Conservation (phyloP, 352 stramenopile species). For the Pythium angustatum region DNA sequence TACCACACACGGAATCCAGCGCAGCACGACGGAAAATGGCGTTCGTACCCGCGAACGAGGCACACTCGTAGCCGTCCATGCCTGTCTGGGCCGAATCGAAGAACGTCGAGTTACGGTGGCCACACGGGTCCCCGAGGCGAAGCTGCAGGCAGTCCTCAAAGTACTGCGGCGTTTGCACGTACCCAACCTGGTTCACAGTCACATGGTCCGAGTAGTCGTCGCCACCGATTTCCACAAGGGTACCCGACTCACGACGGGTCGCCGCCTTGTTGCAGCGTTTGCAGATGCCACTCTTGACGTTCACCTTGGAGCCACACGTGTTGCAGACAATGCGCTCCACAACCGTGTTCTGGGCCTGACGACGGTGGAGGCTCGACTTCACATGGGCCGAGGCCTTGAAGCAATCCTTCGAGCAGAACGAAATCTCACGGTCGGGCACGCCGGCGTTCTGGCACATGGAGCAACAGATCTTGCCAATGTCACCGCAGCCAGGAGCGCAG, state of each 20-base stretch:
- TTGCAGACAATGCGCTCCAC: conserved; percentile 31
- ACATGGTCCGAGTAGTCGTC: conserved; percentile 44
- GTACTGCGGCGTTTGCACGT: conserved; percentile 48
- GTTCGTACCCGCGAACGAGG: conserved; percentile 49
- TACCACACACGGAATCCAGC: conserved; percentile 48
- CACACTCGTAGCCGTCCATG: conserved; percentile 45
- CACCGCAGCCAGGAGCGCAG: conserved; percentile 36
- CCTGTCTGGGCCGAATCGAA: conserved; percentile 49
- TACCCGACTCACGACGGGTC: conserved; percentile 33
- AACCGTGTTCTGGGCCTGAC: conserved; percentile 44
- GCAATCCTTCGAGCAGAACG: conserved; percentile 47
- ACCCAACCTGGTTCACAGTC: conserved; percentile 38
- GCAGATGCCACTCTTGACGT: conserved; percentile 38
- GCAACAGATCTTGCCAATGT: conserved; percentile 43
- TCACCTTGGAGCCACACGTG: conserved; percentile 12
- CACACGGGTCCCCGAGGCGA: conserved; percentile 41
- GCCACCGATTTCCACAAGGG: conserved; percentile 1
- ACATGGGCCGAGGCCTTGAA: conserved; percentile 48
- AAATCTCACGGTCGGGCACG: conserved; percentile 43
- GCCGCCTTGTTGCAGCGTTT: conserved; percentile 33
- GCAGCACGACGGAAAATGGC: conserved; percentile 52
- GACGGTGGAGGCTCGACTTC: conserved; percentile 37
- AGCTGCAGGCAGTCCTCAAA: conserved; percentile 44
- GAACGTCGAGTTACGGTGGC: conserved; percentile 47
- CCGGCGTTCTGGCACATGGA: conserved; percentile 44